phyloP scores from a whole-genome alignment of 345 rosid genomes.

The Brassica napus region DNA sequence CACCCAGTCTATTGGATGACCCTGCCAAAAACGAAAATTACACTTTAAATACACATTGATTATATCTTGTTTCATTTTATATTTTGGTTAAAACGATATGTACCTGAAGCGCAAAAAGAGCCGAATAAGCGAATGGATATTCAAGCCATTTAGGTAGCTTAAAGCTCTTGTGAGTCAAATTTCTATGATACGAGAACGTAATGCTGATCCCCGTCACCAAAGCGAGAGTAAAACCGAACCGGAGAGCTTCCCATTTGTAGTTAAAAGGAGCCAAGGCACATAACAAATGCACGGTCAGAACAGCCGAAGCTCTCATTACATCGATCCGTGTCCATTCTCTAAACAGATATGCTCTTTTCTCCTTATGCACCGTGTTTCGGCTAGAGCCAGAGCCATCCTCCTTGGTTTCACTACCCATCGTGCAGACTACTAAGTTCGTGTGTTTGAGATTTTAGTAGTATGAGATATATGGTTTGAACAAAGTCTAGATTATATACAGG shows the following conservation, averaged over 20 bases:
- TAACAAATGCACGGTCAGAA: conserved; percentile 28
- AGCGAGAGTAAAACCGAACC: conserved; percentile 15
- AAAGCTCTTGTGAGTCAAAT: conserved; percentile 40
- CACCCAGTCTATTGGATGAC: conserved; percentile 46
- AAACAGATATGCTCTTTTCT: conserved; percentile 17
- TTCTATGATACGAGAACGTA: conserved; percentile 44
- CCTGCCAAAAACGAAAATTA: conserved; percentile 14
- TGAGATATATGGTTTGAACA: conserved; percentile 3
- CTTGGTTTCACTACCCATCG: conserved; percentile 31
- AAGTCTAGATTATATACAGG: background rate
- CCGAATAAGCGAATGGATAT: conserved; percentile 38
- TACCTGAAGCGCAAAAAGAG: conserved; percentile 43
- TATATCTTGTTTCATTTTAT: background rate
- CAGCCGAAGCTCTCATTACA: conserved; percentile 30
- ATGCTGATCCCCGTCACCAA: conserved; percentile 28
- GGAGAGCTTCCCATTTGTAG: conserved; percentile 37
- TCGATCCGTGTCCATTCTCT: conserved; percentile 35
- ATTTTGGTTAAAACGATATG: background rate
- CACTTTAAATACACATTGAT: background rate
- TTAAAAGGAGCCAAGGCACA: conserved; percentile 34
- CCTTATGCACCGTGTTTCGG: conserved; percentile 12
- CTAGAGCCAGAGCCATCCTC: conserved; percentile 21
- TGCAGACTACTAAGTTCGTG: background rate
- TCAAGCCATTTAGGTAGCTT: conserved; percentile 45
- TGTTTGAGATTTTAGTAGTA: conserved; percentile 12